These are phyloP conservation scores for Eucalyptus guilfoylei DNA, from an alignment of 345 rosid genomes.

Conservation along the genomic window DNA sequence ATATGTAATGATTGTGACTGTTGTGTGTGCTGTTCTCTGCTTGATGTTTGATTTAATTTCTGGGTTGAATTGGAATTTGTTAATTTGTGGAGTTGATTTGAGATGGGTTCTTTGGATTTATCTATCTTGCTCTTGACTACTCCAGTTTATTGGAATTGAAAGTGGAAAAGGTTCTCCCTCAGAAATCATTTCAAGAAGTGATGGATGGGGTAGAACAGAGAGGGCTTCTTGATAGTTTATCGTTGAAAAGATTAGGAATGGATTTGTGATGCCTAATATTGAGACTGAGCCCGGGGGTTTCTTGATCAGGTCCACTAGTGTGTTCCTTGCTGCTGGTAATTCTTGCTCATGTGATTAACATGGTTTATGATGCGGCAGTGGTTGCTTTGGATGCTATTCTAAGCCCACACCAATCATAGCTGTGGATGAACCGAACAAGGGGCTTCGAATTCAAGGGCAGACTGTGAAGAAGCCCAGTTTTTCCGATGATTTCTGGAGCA, in stretches of 20 bases:
- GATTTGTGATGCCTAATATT: not conserved
- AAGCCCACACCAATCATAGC: conserved; percentile 33
- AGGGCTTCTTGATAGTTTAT: not conserved
- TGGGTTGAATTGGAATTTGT: not conserved
- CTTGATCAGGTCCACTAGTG: not conserved
- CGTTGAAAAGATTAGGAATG: not conserved
- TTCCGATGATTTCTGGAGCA: conserved; percentile 59
- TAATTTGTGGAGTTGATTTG: not conserved
- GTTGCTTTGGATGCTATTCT: conserved; percentile 64
- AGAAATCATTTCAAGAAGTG: not conserved
- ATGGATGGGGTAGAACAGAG: not conserved
- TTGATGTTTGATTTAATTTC: not conserved
- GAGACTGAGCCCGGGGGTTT: not conserved
- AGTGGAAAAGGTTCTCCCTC: not conserved
- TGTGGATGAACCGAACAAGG: conserved; percentile 37
- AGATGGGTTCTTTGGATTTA: not conserved
- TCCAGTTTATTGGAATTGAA: not conserved
- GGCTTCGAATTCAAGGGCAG: conserved; percentile 30
- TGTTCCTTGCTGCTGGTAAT: not conserved
- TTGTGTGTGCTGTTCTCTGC: not conserved
- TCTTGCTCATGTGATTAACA: not conserved
- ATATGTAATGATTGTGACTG: not conserved
- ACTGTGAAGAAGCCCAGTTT: conserved; percentile 21
- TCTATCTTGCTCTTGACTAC: not conserved
- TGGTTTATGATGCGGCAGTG: conserved; percentile 22